A percentile compares a stretch with the other conserved stretches of the same genome.
Evolutionary conservation across 2,329 filamentous ascomycete genomes (phyloP).

Genomic region (Cordyceps militaris): DNA sequence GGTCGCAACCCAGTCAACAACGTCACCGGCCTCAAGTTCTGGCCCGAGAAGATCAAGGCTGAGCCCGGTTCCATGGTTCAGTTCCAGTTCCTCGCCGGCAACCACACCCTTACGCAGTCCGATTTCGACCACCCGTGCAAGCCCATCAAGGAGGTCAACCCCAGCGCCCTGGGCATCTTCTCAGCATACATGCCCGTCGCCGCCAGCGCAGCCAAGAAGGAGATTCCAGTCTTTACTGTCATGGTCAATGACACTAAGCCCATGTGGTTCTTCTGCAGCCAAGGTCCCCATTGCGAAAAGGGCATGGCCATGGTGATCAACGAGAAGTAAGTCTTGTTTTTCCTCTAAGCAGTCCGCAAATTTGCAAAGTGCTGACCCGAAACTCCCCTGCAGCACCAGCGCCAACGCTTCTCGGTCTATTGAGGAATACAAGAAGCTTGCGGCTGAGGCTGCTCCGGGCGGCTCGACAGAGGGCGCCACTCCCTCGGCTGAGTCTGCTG

Average conservation of each 20-base stretch:
- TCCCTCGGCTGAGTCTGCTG: conserved; percentile 13
- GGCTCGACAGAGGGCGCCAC: conserved; percentile 15
- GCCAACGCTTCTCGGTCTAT: conserved; percentile 48
- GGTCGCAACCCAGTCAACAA: conserved; percentile 44
- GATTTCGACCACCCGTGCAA: conserved; percentile 64
- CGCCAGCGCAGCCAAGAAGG: conserved; percentile 39
- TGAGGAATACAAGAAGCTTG: conserved; percentile 37
- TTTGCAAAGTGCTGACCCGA: conserved; percentile 21
- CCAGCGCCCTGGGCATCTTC: conserved; percentile 53
- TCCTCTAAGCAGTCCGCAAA: neutral
- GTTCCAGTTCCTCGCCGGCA: conserved; percentile 60
- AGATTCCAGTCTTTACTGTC: conserved; percentile 63
- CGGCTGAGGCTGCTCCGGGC: conserved; percentile 21
- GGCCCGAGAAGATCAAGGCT: conserved; percentile 58
- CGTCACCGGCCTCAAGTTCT: conserved; percentile 49
- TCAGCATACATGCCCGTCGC: conserved; percentile 60
- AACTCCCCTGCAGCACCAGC: conserved; percentile 23
- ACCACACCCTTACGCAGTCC: conserved; percentile 76
- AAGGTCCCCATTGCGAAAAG: conserved; percentile 64
- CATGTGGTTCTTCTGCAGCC: conserved; percentile 73
- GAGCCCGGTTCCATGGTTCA: conserved; percentile 56
- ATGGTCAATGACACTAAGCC: conserved; percentile 61
- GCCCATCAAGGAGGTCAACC: conserved; percentile 48
- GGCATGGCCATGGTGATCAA: conserved; percentile 76
- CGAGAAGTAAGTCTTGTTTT: conserved; percentile 49